Evolutionary conservation across 495 filamentous ascomycete species (phyloP).

Genomic region (Eremomyces bilateralis): DNA sequence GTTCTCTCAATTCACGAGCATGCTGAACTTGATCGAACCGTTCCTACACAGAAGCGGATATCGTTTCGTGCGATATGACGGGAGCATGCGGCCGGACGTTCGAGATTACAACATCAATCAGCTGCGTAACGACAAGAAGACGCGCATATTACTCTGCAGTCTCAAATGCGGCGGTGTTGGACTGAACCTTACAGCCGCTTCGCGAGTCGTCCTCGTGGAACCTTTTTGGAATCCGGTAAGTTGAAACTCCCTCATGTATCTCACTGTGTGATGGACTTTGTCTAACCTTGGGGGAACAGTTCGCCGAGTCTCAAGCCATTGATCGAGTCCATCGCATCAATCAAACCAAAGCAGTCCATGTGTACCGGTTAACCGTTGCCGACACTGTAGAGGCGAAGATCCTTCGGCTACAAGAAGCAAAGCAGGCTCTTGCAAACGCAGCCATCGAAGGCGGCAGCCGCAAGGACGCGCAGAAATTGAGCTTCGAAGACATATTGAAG

Average conservation of each 20-base stretch:
- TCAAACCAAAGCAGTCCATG: constrained; percentile 78
- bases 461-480: constrained; percentile 58
- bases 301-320: constrained; percentile 96
- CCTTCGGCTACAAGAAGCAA: constrained; percentile 75
- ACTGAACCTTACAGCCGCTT: constrained; percentile 84
- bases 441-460: constrained; percentile 61
- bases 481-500: constrained; percentile 79
- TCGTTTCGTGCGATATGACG: constrained; percentile 75
- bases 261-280: constrained; percentile 1
- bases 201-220: constrained; percentile 81
- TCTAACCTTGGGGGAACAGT: constrained; percentile 27
- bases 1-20: constrained; percentile 91
- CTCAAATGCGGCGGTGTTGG: constrained; percentile 84
- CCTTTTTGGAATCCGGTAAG: constrained; percentile 93
- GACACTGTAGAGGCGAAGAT: constrained; percentile 83
- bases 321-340: constrained; percentile 93
- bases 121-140: constrained; percentile 47
- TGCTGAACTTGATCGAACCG: constrained; percentile 91
- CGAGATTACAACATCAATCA: constrained; percentile 67
- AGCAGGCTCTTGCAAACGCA: constrained; percentile 64
- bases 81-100: constrained; percentile 80
- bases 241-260: constrained; percentile 6
- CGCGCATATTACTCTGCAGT: constrained; percentile 70
- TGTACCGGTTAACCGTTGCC: constrained; percentile 77
- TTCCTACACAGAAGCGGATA: constrained; percentile 56